Evolutionary conservation across 2,329 filamentous ascomycete genomes (phyloP), one percentile per base, ranked within the genome.

Genomic region (Hypoxylon sp.): DNA sequence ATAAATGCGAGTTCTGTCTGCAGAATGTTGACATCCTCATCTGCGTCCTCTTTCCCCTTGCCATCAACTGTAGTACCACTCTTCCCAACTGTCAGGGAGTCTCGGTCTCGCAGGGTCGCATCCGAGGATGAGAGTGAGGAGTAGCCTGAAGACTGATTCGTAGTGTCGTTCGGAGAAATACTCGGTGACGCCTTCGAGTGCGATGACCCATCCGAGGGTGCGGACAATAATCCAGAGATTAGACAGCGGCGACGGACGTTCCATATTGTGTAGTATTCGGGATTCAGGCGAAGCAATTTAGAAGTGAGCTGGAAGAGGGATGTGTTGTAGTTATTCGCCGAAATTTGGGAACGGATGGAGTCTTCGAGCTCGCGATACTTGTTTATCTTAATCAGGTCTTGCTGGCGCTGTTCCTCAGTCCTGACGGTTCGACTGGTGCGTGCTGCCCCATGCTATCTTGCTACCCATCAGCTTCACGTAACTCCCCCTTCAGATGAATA

Each of bases 201-300:
- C 81, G 75, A 87, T 72, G 80, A 86, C 63, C 74, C 75, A 78
- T 51, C 67, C 74, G 73, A 75, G 17, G 61, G 81, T 85, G 76
- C 85, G 81, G 84, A 89, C 74, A 88, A 87, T 80, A 83, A 86
- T 75, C 83, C 82, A 83, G 83, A 86, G 66, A 82, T 87, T 85
- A 91, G 84, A 81, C 88, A 90, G 76, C 87, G 87, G 75, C 96
- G 91, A 78, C 96, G 91, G 82, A 91, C 88, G 85, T 97, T 97
- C 93, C 93, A 97, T 86, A 94, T 87, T 63, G 93, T 95, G 82
- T 96, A 96, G 84, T 94, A 94, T 80, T 97, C 93, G 26, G 93
- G 93, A 79, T 97, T 97, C 75, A 91, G 87, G 51, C 86, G 87
- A 59, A 95, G 85, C 48, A 96, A 87, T 72, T 88, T 89, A n/a